A percentile compares a stretch with the other conserved stretches of the same genome.
Evolutionary conservation across 2,329 filamentous ascomycete genomes (phyloP).

Genomic region (Microascus cirrosus): DNA sequence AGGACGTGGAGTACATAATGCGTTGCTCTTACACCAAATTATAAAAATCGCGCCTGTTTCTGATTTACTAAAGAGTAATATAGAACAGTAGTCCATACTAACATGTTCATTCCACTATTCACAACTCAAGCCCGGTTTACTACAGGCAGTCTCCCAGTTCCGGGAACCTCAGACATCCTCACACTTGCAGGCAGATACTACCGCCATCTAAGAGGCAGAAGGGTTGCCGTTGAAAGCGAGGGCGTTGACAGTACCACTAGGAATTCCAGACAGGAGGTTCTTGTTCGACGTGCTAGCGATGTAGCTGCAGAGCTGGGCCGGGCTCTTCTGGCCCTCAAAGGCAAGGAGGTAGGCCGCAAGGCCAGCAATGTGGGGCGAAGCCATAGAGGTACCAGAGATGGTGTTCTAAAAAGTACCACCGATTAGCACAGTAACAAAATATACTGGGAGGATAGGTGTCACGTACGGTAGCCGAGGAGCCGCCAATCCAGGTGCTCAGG

Average conservation of each 20-base stretch:
- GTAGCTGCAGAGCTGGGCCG: neutral
- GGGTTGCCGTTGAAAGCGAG: slow-evolving; percentile 1
- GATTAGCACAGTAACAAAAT: neutral
- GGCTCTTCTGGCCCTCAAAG: neutral
- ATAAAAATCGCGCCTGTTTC: too few relatives aligned
- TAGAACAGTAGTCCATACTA: too few relatives aligned
- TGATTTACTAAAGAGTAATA: too few relatives aligned
- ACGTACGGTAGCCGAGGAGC: slow-evolving; percentile 10
- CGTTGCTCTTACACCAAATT: too few relatives aligned
- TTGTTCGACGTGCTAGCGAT: neutral
- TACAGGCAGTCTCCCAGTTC: too few relatives aligned
- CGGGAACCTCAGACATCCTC: too few relatives aligned
- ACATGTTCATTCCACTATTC: too few relatives aligned
- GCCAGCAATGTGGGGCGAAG: slow-evolving; percentile 29
- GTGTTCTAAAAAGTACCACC: slow-evolving; percentile 9
- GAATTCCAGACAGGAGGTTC: neutral
- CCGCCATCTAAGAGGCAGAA: too few relatives aligned
- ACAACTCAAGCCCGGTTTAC: too few relatives aligned
- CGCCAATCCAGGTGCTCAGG: slow-evolving; percentile 29
- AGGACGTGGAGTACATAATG: too few relatives aligned
- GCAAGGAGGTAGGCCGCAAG: slow-evolving; percentile 15
- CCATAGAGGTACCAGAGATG: slow-evolving; percentile 35
- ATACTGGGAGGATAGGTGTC: neutral
- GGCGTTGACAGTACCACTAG: neutral
- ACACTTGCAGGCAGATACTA: too few relatives aligned